A percentile compares a stretch with the other conserved stretches of the same genome.
Evolutionary conservation across 495 filamentous ascomycete species (phyloP).

Genomic region (Neurospora tetrasperma): DNA sequence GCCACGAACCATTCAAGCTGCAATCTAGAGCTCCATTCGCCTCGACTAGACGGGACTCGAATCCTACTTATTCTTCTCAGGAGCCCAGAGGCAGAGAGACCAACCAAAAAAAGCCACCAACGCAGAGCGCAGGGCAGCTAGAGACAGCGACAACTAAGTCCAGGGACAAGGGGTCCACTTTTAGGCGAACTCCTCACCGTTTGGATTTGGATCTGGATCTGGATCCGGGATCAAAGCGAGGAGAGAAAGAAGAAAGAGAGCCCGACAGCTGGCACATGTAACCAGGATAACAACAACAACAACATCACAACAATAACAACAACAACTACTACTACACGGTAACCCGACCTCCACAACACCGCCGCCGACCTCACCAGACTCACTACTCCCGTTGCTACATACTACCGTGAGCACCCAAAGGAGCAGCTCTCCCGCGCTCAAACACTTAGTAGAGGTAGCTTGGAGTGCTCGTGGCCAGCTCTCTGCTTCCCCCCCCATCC

Average conservation of each 20-base stretch:
- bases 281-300: background rate
- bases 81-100: background rate
- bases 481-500: background rate
- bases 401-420: background rate
- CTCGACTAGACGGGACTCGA: background rate
- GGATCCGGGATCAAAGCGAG: background rate
- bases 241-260: background rate
- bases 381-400: background rate
- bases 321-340: background rate
- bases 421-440: background rate
- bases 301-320: background rate
- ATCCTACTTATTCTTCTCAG: background rate
- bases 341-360: background rate
- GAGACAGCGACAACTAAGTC: background rate
- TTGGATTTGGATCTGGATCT: background rate
- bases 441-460: background rate
- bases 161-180: conserved; percentile 1
- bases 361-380: background rate
- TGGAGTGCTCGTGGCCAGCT: background rate
- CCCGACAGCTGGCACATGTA: background rate
- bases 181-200: conserved; percentile 1
- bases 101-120: background rate
- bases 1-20: background rate
- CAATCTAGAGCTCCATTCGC: background rate
- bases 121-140: background rate